Evolutionary conservation across 306 rosid species (phyloP), one percentile per base, ranked within the genome.

Genomic region (Medicago arabica): DNA sequence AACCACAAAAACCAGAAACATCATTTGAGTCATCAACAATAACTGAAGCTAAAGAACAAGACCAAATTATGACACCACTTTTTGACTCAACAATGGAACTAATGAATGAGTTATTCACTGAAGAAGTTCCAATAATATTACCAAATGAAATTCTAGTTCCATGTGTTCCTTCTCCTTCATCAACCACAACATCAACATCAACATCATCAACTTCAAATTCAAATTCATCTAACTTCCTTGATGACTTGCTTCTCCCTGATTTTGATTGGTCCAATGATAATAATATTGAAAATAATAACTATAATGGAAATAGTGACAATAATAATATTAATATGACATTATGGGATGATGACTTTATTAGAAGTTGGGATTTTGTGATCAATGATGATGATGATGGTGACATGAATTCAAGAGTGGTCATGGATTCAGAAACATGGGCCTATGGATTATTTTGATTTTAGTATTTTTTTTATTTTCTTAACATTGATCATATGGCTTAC

Each of bases 331-430:
- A 38, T 39, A 19, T 83, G 76, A 53, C 71, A 10, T 70, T 88
- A 61, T 90, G 96, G 90, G 87, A 86, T 65, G 90, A 87, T 75
- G 97, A 92, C 69, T 85, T 92, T 8, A 67, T 80, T 66, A 80
- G 81, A 78, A 61, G 63, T 69, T 92, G 83, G 93, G 93, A 85
- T 70, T 83, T 77, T 65, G 46, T 85, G 39, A 65, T 85, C 2
- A 77, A 78, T 46, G 88, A 74, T 38, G 79, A 74, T 38, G 79
- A 72, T 53, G 53, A 12, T 61, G 83, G 66, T 69, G 85, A 80
- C 75, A 77, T 71, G 38, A 84, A 88, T 79, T 84, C 78, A 63
- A 82, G 51, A 83, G 74, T 72, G 75, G 75, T 80, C 64, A 77
- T 84, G 88, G 90, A 77, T 75, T 83, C 86, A 72, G 85, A 88